Conservation (phyloP, 1,139 yeast species). For the Sugiyamaella pinicola region DNA sequence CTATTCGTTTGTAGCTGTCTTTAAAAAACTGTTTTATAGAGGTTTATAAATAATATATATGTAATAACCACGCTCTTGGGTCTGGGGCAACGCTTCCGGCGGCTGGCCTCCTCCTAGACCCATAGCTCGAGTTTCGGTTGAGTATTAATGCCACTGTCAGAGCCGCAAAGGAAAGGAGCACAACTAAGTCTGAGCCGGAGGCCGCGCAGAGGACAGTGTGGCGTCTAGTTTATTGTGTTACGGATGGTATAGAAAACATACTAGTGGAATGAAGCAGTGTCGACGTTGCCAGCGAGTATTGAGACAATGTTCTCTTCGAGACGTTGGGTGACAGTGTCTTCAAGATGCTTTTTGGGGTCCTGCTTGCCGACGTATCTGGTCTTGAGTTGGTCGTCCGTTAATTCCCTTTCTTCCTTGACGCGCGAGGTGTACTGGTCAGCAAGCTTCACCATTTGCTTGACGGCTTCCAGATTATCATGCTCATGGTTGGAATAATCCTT, state of each 20-base stretch:
- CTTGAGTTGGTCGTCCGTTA: constrained; percentile 84
- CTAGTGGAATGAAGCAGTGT: constrained; percentile 57
- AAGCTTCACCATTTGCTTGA: constrained; percentile 80
- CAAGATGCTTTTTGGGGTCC: constrained; percentile 96
- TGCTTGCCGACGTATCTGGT: constrained; percentile 98
- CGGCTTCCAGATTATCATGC: constrained; percentile 69
- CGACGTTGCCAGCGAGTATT: constrained; percentile 83
- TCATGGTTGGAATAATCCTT: constrained; percentile 79
- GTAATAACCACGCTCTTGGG: constrained; percentile 7
- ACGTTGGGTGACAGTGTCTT: constrained; percentile 81
- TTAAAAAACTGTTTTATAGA: constrained; percentile 10
- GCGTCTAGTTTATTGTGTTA: not conserved
- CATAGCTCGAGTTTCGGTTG: not conserved
- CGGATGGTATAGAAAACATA: not conserved
- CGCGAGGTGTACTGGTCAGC: constrained; percentile 90
- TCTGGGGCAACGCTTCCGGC: constrained; percentile 1
- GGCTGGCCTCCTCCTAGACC: not conserved
- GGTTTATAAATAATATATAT: constrained; percentile 12
- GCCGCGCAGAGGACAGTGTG: not conserved
- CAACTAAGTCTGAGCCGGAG: not conserved
- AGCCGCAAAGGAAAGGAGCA: not conserved
- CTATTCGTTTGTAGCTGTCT: not conserved
- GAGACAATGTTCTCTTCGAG: constrained; percentile 90
- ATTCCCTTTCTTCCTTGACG: constrained; percentile 89
- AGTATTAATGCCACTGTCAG: too few species aligned